phyloP scores from a whole-genome alignment of 305 asterid species.

The Rubia tinctorum region DNA sequence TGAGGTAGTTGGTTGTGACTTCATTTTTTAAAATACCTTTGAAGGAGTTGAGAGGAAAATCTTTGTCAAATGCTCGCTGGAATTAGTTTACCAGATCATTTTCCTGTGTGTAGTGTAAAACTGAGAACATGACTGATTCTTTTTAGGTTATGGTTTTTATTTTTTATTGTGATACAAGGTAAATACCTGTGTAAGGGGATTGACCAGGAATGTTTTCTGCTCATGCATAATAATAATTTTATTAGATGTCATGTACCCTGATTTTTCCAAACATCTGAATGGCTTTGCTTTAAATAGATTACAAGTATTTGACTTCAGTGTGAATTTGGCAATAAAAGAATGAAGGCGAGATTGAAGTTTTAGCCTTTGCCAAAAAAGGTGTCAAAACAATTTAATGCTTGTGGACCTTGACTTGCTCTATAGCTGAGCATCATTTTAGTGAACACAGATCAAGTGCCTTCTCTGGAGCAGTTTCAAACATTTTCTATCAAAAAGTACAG shows the following conservation, averaged over 20 bases:
- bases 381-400: background rate
- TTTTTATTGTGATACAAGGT: background rate
- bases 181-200: background rate
- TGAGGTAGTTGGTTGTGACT: background rate
- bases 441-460: slow-evolving; percentile 1
- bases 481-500: background rate
- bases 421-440: background rate
- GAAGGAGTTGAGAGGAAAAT: background rate
- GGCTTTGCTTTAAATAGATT: background rate
- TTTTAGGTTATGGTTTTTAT: background rate
- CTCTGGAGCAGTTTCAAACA: background rate
- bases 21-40: background rate
- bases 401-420: background rate
- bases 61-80: background rate
- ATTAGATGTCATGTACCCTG: background rate
- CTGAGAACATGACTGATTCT: background rate
- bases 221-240: background rate
- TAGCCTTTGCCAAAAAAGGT: background rate
- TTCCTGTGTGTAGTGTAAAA: background rate
- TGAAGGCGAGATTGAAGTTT: background rate
- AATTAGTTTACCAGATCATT: background rate
- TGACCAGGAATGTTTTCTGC: background rate
- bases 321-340: background rate
- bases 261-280: background rate
- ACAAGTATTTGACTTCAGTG: background rate